These are phyloP conservation scores for Ilex paraguariensis DNA, from an alignment of 305 asterid species.

Conservation along the genomic window DNA sequence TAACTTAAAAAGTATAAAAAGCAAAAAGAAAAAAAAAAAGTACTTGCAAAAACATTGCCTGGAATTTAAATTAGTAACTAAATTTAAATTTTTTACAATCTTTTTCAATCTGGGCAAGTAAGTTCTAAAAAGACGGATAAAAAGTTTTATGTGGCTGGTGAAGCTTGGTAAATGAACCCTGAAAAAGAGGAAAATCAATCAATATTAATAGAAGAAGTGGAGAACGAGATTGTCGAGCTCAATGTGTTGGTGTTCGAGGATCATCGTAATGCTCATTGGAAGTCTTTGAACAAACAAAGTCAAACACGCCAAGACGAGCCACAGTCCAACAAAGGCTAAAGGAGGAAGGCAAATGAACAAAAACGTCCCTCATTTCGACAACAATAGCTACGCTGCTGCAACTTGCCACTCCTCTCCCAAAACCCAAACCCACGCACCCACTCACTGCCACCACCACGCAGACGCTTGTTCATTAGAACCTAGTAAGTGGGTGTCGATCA, in stretches of 20 bases:
- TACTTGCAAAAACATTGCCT: too few relatives aligned
- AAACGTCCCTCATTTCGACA: conserved; percentile 3
- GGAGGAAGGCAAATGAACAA: conserved; percentile 9
- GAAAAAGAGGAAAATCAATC: too few relatives aligned
- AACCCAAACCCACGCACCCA: not conserved
- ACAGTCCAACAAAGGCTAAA: not conserved
- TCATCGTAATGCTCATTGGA: not conserved
- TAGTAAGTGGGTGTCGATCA: too few relatives aligned
- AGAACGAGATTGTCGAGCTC: conserved; percentile 7
- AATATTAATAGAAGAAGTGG: too few relatives aligned
- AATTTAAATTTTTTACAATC: too few relatives aligned
- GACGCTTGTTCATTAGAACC: not conserved
- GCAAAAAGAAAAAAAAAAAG: too few relatives aligned
- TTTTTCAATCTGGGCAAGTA: too few relatives aligned
- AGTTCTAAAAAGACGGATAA: too few relatives aligned
- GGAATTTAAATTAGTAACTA: too few relatives aligned
- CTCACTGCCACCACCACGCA: not conserved
- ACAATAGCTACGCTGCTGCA: conserved; percentile 1
- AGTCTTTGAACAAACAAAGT: conserved; percentile 7
- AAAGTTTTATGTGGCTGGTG: too few relatives aligned
- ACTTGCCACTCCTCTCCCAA: not conserved
- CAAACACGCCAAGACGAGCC: conserved; percentile 11
- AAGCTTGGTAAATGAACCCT: too few relatives aligned
- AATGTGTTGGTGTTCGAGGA: conserved; percentile 5
- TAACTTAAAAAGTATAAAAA: too few relatives aligned